Base-by-base conservation (phyloP, 345 rosid genomes). In the Eucalyptus marginata region DNA sequence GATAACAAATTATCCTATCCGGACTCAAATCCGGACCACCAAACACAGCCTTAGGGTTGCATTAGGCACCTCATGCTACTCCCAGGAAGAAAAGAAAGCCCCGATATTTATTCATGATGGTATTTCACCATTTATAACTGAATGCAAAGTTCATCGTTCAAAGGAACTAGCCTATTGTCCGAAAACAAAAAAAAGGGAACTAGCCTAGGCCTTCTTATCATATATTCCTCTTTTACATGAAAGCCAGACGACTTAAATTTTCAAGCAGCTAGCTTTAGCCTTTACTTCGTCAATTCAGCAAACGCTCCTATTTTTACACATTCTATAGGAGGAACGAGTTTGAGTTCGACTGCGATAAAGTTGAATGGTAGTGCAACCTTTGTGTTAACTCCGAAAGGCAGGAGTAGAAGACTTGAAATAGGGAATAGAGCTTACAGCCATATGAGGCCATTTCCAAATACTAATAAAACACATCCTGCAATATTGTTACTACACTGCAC, bases 141-240 rank as follows among this genome's bases (percentile, higher is more conserved):
- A 76, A 9, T 76, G 8, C 13, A 40, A 20, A 76, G 84, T 76
- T 40, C 29, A 40, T 40, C 84, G 47, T 76, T 40, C 84, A 76
- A 20, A 25, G 25, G 84, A 76, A 76, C 25, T 76, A 76, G 46
- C 83, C 47, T 40, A 76, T 52, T 52, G 24, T 52, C 56, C 9
- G 7, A 17, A 17, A 7, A 17, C 3, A 0, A 7, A 7, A 2
- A 2, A 68, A 8, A 8, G 4, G 20, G 43, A 68, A 10, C 13
- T 76, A 76, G 47, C 84, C 83, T 76, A 20, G 84, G 84, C 47
- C 47, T 76, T 76, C 27, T 18, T 40, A 76, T 76, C 47, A 76
- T 40, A 11, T 36, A 10, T 24, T 36, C 80, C 83, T 5, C 47
- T 47, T 36, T 20, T 2, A 24, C 15, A 12, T n/a, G 47, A 76